phyloP scores from a whole-genome alignment of 345 rosid genomes.

The Kandelia obovata region DNA sequence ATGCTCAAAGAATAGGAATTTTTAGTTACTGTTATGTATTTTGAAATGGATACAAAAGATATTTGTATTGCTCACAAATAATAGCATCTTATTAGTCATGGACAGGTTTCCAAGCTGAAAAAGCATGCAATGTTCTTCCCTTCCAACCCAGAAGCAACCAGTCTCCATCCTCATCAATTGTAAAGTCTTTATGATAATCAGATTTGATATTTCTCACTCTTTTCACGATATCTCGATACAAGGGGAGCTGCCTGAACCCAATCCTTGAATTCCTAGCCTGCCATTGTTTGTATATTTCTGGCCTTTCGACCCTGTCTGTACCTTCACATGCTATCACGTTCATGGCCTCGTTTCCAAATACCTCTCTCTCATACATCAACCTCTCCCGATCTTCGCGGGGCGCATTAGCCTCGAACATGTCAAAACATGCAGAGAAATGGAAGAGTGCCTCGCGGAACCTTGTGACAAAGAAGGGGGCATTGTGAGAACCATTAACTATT shows the following conservation, averaged over 20 bases:
- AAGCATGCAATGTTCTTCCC: conserved; percentile 42
- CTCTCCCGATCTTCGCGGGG: conserved; percentile 50
- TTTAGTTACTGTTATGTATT: too few relatives aligned
- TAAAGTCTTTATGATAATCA: conserved; percentile 48
- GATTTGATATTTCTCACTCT: conserved; percentile 26
- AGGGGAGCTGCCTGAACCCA: conserved; percentile 41
- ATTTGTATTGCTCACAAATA: neutral
- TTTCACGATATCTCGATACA: conserved; percentile 36
- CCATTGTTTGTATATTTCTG: conserved; percentile 41
- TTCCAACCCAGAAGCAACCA: conserved; percentile 66
- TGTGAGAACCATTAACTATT: conserved; percentile 40
- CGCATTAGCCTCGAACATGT: conserved; percentile 43
- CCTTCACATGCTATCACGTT: conserved; percentile 59
- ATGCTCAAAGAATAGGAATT: too few relatives aligned
- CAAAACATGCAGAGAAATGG: conserved; percentile 46
- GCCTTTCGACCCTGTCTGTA: conserved; percentile 40
- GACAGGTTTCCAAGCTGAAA: conserved; percentile 40
- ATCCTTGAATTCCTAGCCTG: conserved; percentile 41
- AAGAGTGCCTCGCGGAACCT: conserved; percentile 58
- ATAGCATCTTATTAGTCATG: neutral
- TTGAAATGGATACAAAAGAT: too few relatives aligned
- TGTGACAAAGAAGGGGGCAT: conserved; percentile 47
- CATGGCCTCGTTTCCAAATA: conserved; percentile 43
- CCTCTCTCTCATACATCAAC: conserved; percentile 43
- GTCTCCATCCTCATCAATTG: conserved; percentile 36